Evolutionary conservation across 148 eudicot genomes (phyloP).

Genomic region (Chenopodium album): DNA sequence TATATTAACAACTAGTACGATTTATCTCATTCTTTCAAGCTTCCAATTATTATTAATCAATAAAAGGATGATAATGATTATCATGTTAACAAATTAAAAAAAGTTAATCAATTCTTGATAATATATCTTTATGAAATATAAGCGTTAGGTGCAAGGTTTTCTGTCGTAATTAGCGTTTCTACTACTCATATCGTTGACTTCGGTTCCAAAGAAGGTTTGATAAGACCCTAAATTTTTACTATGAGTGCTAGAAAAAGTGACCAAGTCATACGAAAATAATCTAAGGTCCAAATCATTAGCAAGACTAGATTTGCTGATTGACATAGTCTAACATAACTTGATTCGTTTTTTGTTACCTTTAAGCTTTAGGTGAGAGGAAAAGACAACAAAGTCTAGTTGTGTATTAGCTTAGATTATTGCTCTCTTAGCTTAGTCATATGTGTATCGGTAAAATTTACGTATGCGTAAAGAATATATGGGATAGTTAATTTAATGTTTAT

Average conservation of each 20-base stretch:
- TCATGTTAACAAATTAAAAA: not conserved
- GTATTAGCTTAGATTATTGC: too few species aligned
- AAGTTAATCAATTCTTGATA: not conserved
- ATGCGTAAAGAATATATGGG: too few species aligned
- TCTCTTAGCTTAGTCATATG: too few species aligned
- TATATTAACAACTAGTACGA: not conserved
- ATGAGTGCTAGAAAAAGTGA: not conserved
- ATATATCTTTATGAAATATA: not conserved
- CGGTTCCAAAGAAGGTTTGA: not conserved
- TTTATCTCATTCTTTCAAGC: not conserved
- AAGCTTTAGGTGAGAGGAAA: not conserved
- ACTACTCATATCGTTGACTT: slow-evolving; percentile 13
- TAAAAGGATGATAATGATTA: not conserved
- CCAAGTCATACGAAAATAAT: not conserved
- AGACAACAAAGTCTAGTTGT: not conserved
- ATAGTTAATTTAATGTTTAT: too few species aligned
- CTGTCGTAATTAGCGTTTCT: not conserved
- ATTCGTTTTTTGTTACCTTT: not conserved
- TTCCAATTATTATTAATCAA: slow-evolving; percentile 10
- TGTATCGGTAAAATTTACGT: too few species aligned
- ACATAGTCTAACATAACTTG: not conserved
- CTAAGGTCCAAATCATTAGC: slow-evolving; percentile 1
- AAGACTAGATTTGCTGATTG: not conserved
- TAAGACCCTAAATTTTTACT: not conserved
- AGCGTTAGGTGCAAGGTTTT: slow-evolving; percentile 10